These are phyloP conservation scores for Candida tropicalis DNA, from an alignment of 1,139 yeast species.

Conservation along the genomic window DNA sequence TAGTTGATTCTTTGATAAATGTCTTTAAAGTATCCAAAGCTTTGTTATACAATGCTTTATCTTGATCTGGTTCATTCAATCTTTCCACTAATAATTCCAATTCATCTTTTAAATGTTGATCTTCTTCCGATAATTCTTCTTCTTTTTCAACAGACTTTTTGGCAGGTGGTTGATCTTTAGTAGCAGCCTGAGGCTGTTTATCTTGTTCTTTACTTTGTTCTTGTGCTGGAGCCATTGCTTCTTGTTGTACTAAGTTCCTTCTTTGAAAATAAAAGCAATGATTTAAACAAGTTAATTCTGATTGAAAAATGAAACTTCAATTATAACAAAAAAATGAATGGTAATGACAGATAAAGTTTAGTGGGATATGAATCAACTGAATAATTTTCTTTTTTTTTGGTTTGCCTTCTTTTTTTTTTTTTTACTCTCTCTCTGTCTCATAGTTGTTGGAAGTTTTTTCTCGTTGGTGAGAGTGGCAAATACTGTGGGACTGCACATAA, in stretches of 20 bases:
- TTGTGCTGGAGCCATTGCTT: constrained; percentile 26
- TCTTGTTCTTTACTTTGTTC: constrained; percentile 18
- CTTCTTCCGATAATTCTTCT: constrained; percentile 94
- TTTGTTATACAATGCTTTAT: constrained; percentile 53
- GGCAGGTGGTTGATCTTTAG: constrained; percentile 17
- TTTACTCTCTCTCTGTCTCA: not conserved
- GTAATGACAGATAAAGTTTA: not conserved
- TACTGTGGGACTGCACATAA: constrained; percentile 5
- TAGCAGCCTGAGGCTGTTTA: constrained; percentile 7
- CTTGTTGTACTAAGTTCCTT: not conserved
- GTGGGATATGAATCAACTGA: not conserved
- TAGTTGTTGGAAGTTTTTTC: constrained; percentile 4
- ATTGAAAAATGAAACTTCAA: too few species aligned
- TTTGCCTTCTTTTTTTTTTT: constrained; percentile 14
- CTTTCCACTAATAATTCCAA: constrained; percentile 87
- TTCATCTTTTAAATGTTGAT: constrained; percentile 82
- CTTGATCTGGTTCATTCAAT: constrained; percentile 47
- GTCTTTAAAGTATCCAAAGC: constrained; percentile 71
- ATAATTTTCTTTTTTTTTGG: constrained; percentile 1
- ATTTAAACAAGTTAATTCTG: too few species aligned
- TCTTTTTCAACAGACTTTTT: constrained; percentile 35
- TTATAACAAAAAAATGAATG: too few species aligned
- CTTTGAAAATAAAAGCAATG: too few species aligned
- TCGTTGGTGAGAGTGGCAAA: constrained; percentile 9
- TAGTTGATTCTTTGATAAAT: constrained; percentile 87